Base-by-base conservation (phyloP, 768 basidiomycete genomes). In the Amanita subjunquillea region DNA sequence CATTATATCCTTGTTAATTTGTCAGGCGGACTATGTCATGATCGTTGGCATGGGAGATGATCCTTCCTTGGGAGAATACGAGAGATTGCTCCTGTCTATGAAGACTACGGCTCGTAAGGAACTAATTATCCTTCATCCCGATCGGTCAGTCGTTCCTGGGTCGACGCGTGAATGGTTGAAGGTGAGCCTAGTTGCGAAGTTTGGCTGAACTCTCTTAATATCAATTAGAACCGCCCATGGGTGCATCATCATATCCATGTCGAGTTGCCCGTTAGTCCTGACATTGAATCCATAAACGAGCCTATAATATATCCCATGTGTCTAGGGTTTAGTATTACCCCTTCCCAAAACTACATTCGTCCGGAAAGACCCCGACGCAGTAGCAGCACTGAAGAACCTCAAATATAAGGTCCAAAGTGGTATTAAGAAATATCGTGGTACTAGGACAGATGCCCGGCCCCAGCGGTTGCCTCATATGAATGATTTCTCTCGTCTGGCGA, bases 71-170 rank as follows among this genome's bases (percentile, higher is more conserved):
- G 96, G 96, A 10, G 96, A 99, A 69, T 98, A 92, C 61, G 94
- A 99, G 65, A 81, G 94, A 50, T 72, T 98, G 3, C 69, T 99
- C 20, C 74, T 97, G 39, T 93, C 93, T 1, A 88, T 93, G 77
- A 98, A 98, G 72, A 97, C 95, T 0, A 98, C 95, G 0, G 96
- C 95, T n/a, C 73, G 96, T 51, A 98, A 98, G 67, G 96, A 99
- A 64, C 79, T 99, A 25, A 85, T 99, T 4, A 73, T 99, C 4
- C 73, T 99, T 8, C 96, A 99, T 61, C 85, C 93, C 2, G 91
- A 96, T 62, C 83, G 93, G 37, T 84, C 83, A 20, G 90, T 98
- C 3, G 71, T 78, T 7, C 85, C 93, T 3, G 95, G 95, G 2
- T 93, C 89, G 7, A 99, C 96, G 36, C 79, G 95, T 39, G 87